Evolutionary conservation across 805 yeast species (phyloP).

Genomic region (Suhomyces prunicola): DNA sequence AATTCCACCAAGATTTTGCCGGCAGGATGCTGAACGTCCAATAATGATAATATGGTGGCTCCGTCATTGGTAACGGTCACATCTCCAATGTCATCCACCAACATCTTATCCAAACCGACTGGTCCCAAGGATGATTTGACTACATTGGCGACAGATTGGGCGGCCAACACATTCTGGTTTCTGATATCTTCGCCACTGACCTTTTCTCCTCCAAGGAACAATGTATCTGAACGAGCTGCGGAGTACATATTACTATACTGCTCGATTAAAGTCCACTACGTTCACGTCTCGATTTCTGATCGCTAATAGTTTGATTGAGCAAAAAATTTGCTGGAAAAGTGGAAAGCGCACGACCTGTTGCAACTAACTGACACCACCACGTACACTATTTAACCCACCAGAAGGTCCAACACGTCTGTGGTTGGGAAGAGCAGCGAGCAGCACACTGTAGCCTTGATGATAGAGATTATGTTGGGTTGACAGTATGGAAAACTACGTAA

Average conservation of each 20-base stretch:
- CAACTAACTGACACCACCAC: too few species aligned
- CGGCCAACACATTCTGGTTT: slow-evolving; percentile 93
- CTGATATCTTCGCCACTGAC: slow-evolving; percentile 94
- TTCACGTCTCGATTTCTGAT: too few species aligned
- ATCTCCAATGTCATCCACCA: slow-evolving; percentile 98
- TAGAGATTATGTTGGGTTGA: too few species aligned
- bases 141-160: slow-evolving; percentile 78
- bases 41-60: slow-evolving; percentile 84
- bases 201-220: slow-evolving; percentile 95
- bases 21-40: slow-evolving; percentile 98
- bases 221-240: slow-evolving; percentile 84
- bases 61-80: slow-evolving; percentile 99
- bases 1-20: slow-evolving; percentile 95
- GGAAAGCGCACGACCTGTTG: too few species aligned
- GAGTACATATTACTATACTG: slow-evolving; percentile 53
- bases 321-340: too few species aligned
- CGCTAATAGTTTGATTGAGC: too few species aligned
- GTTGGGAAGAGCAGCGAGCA: too few species aligned
- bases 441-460: too few species aligned
- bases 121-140: slow-evolving; percentile 96
- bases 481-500: too few species aligned
- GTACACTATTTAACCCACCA: too few species aligned
- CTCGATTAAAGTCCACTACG: too few species aligned
- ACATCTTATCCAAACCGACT: slow-evolving; percentile 96
- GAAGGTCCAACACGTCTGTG: too few species aligned